Conservation (phyloP, 192 early-diverging fungal species). For the Lobulomyces angularis region DNA sequence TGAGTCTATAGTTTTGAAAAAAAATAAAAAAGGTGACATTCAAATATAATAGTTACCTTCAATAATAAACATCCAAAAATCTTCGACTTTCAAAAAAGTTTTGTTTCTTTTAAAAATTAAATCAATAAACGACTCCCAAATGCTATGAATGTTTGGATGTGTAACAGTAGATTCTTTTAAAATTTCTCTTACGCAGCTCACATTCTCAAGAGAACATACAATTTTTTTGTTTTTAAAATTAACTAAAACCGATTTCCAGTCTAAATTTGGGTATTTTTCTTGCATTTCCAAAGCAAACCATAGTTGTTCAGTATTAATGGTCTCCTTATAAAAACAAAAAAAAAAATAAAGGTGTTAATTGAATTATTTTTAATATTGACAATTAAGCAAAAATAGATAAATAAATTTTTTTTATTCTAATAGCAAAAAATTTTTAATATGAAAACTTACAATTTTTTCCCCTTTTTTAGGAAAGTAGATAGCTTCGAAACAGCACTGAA, state of each 20-base stretch:
- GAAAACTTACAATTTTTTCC: too few relatives aligned
- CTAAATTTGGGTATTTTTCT: conserved; percentile 7
- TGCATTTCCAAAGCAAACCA: conserved; percentile 34
- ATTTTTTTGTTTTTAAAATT: too few relatives aligned
- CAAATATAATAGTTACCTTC: conserved; percentile 42
- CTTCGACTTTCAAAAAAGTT: conserved; percentile 33
- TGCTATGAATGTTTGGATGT: conserved; percentile 62
- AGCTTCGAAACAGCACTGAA: too few relatives aligned
- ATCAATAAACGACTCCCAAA: conserved; percentile 61
- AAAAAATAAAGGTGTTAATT: too few relatives aligned
- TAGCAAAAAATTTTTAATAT: too few relatives aligned
- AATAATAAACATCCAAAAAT: conserved; percentile 69
- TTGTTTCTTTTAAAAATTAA: conserved; percentile 4
- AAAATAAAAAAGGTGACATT: not conserved
- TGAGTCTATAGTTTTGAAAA: conserved; percentile 29
- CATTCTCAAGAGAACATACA: too few relatives aligned
- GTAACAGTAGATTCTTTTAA: conserved; percentile 7
- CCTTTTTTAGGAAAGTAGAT: too few relatives aligned
- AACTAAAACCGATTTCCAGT: conserved; percentile 9
- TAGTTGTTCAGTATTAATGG: conserved; percentile 26
- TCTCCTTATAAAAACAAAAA: too few relatives aligned
- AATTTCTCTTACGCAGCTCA: too few relatives aligned
- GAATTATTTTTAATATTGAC: too few relatives aligned
- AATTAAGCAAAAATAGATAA: too few relatives aligned
- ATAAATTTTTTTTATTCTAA: too few relatives aligned